Evolutionary conservation across 371 early-diverging fungal genomes (phyloP), one percentile per base, ranked within the genome.

Genomic region (Rhizopus delemar): DNA sequence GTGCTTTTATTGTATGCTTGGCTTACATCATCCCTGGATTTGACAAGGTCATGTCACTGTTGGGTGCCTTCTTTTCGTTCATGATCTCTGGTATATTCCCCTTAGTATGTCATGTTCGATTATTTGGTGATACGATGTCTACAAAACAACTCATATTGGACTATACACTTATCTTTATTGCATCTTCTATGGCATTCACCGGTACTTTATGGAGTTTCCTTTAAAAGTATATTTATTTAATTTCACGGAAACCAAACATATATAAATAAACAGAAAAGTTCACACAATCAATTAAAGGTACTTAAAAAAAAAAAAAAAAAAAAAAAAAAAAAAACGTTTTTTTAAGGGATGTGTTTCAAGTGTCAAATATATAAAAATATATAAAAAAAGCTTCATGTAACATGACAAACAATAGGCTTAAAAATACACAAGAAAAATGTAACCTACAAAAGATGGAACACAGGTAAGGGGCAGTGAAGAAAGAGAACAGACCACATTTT

Each of bases 21-120:
- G 75, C 90, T 6, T 74, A 83, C 32, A 16, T 71, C 3, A 68
- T 88, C 33, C 92, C 90, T 8, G 72, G 70, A 13, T 92, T 92
- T 69, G 82, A 88, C 45, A 65, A 73, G 35, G 68, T 90, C 22
- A 87, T 92, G 83, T 83, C 85, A 2, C 54, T 90, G 8, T 69
- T 92, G 31, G 92, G 92, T 11, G 73, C 80, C 9, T 74, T 86
- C 41, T 90, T 88, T 56, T 78, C 84, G 4, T 80, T 86, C 43
- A 66, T 76, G 41, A 77, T 90, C 41, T 80, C 80, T 28, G 84
- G 82, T n/a, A 75, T 86, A 7, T 81, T 89, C 60, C 91, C 91
- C 22, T 45, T 65, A 8, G 55, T 75, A 8, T 86, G 83, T 55
- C 82, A 79, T 62, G 36, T 81, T 53, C 55, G 58, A 28, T 59